Evolutionary conservation across 1,284 basidiomycete genomes (phyloP).

Genomic region (Cutaneotrichosporon daszewskae): DNA sequence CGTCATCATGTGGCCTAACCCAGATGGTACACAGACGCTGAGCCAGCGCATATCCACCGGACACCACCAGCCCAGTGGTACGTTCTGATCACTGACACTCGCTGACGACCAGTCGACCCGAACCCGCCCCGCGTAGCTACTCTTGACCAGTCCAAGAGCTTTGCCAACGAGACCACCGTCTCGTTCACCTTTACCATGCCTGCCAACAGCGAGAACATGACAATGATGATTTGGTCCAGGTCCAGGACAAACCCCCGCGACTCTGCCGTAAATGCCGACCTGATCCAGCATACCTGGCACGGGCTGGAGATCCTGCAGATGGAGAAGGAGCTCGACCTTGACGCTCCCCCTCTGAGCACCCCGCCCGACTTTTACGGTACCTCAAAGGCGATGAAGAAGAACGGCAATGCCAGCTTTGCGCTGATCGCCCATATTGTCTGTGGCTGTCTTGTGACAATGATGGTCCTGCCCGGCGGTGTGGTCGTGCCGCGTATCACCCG

Average conservation of each 20-base stretch:
- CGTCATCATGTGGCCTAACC: conserved; percentile 63
- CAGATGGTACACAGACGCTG: conserved; percentile 54
- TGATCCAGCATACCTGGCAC: conserved; percentile 48
- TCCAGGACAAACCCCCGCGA: conserved; percentile 49
- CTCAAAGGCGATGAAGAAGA: conserved; percentile 1
- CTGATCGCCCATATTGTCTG: conserved; percentile 57
- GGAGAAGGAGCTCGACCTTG: neutral
- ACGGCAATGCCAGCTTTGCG: conserved; percentile 11
- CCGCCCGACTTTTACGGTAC: neutral
- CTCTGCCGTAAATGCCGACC: conserved; percentile 44
- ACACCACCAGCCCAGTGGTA: conserved; percentile 53
- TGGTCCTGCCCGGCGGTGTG: conserved; percentile 58
- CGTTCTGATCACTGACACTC: neutral
- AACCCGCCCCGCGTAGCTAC: conserved; percentile 54
- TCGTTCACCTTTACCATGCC: conserved; percentile 53
- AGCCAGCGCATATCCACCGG: conserved; percentile 55
- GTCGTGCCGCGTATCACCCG: conserved; percentile 58
- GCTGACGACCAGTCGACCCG: conserved; percentile 18
- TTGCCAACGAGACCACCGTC: conserved; percentile 26
- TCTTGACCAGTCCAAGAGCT: conserved; percentile 43
- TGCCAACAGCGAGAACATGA: conserved; percentile 44
- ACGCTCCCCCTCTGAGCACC: neutral
- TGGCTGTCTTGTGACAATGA: conserved; percentile 55
- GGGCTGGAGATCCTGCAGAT: conserved; percentile 1
- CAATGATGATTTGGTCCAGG: conserved; percentile 54